These are phyloP conservation scores for Kregervanrija pseudodelftensis DNA, from an alignment of 805 yeast species.

Conservation along the genomic window DNA sequence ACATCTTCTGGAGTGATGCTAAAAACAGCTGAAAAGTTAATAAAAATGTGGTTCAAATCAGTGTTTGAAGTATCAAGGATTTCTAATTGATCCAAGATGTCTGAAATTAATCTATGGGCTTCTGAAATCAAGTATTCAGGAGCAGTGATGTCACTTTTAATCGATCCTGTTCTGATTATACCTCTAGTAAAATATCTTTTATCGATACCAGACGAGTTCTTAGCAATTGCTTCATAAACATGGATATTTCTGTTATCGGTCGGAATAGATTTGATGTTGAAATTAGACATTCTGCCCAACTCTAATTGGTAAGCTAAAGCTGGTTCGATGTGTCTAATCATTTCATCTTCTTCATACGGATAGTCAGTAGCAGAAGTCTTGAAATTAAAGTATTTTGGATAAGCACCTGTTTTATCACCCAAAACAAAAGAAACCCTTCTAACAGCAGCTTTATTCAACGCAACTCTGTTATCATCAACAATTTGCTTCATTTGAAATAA, in stretches of 20 bases:
- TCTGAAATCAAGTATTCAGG: conserved; percentile 94
- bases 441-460: conserved; percentile 60
- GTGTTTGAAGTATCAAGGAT: conserved; percentile 91
- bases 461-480: conserved; percentile 61
- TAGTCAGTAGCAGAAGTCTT: conserved; percentile 53
- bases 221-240: conserved; percentile 93
- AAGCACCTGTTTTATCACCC: conserved; percentile 75
- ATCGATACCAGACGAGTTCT: conserved; percentile 81
- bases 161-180: conserved; percentile 91
- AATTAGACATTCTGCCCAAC: conserved; percentile 87
- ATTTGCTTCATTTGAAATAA: conserved; percentile 56
- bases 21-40: conserved; percentile 93
- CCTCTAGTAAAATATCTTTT: conserved; percentile 96
- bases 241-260: conserved; percentile 97
- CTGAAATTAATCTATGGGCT: conserved; percentile 93
- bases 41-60: conserved; percentile 94
- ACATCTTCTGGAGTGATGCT: conserved; percentile 93
- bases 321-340: conserved; percentile 96
- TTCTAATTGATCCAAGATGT: conserved; percentile 90
- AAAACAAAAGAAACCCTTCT: conserved; percentile 92
- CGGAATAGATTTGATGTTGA: conserved; percentile 88
- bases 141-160: conserved; percentile 86
- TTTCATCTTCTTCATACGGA: conserved; percentile 76
- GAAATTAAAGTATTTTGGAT: conserved; percentile 94
- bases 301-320: conserved; percentile 97